Conservation (phyloP, 2,329 filamentous ascomycete genomes). For the Passalora sequoiae region DNA sequence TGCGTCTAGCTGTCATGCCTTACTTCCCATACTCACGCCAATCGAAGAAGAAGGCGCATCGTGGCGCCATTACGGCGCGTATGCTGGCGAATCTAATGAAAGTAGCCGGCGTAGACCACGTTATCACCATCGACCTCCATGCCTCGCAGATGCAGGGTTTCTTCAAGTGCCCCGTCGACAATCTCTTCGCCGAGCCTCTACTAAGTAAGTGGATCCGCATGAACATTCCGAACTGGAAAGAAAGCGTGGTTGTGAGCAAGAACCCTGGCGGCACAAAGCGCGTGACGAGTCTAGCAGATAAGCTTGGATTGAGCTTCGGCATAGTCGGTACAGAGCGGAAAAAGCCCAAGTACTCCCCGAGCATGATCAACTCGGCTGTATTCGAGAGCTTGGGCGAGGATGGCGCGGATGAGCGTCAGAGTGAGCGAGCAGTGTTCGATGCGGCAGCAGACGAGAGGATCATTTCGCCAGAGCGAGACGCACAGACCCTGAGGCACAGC, state of each 20-base stretch:
- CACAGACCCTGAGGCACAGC: constrained; percentile 21
- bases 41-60: constrained; percentile 97
- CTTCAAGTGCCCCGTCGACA: constrained; percentile 96
- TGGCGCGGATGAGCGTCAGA: constrained; percentile 35
- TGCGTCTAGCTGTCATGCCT: constrained; percentile 67
- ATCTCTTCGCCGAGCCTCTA: constrained; percentile 90
- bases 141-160: constrained; percentile 96
- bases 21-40: constrained; percentile 99
- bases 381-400: constrained; percentile 47
- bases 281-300: constrained; percentile 91
- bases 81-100: constrained; percentile 94
- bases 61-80: constrained; percentile 90
- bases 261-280: constrained; percentile 96
- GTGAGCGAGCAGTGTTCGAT: constrained; percentile 9
- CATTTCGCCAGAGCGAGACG: constrained; percentile 10
- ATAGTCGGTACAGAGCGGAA: constrained; percentile 81
- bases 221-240: constrained; percentile 80
- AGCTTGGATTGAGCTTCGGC: constrained; percentile 93
- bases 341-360: constrained; percentile 46
- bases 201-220: constrained; percentile 92
- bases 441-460: constrained; percentile 21
- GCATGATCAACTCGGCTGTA: constrained; percentile 74
- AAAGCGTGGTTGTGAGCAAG: constrained; percentile 95
- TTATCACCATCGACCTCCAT: constrained; percentile 95
- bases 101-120: constrained; percentile 92